Conservation (phyloP, 768 basidiomycete genomes). For the Galerina marginata region DNA sequence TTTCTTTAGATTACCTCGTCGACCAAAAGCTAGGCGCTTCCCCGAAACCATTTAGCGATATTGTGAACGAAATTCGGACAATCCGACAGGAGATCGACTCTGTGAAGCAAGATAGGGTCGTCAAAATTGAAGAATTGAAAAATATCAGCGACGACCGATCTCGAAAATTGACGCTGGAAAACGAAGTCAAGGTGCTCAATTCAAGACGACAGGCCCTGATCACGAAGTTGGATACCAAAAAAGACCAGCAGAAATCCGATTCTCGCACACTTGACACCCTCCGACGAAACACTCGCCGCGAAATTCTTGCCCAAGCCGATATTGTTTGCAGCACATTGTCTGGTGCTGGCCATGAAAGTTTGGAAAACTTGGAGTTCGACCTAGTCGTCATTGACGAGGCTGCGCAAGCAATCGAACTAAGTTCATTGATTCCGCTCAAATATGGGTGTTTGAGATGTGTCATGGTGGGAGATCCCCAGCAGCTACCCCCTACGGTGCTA, state of each 20-base stretch:
- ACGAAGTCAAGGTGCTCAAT: constrained; percentile 70
- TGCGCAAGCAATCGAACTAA: constrained; percentile 94
- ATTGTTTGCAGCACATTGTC: constrained; percentile 94
- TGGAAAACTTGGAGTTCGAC: constrained; percentile 88
- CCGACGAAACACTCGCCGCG: constrained; percentile 70
- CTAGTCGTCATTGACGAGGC: constrained; percentile 98
- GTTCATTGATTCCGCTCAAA: constrained; percentile 93
- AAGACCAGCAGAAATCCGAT: constrained; percentile 84
- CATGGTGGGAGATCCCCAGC: constrained; percentile 95
- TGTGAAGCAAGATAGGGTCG: constrained; percentile 61
- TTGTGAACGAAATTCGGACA: constrained; percentile 58
- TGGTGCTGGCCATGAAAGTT: constrained; percentile 87
- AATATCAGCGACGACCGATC: constrained; percentile 61
- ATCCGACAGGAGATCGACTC: constrained; percentile 73
- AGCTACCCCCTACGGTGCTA: constrained; percentile 88
- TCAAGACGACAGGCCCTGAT: constrained; percentile 66
- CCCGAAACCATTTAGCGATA: constrained; percentile 50
- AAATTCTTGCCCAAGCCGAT: constrained; percentile 88
- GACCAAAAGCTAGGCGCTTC: constrained; percentile 68
- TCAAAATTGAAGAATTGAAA: constrained; percentile 65
- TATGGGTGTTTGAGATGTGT: constrained; percentile 84
- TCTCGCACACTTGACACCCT: constrained; percentile 82
- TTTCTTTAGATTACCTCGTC: constrained; percentile 87
- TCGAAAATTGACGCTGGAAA: constrained; percentile 60
- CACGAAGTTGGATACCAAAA: constrained; percentile 74